A percentile compares a stretch with the other conserved stretches of the same genome.
Conservation (phyloP, 129 eudicot genomes). For the Tagetes patula region DNA sequence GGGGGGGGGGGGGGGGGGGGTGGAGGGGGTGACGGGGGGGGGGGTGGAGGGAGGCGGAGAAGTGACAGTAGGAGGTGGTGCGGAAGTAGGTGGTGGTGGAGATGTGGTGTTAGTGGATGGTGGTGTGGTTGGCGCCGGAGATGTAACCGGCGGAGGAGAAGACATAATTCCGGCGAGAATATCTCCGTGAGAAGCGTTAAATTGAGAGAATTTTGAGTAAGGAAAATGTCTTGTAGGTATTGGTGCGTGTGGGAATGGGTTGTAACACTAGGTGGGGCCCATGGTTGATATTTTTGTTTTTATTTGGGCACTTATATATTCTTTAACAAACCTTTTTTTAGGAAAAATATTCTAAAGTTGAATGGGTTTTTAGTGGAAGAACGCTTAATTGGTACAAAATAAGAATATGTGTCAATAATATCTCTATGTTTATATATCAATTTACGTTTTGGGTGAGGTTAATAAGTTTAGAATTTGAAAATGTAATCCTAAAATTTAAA, state of each 20-base stretch:
- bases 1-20: conserved; percentile 26
- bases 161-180: conserved; percentile 34
- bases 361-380: not conserved
- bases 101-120: conserved; percentile 22
- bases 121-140: conserved; percentile 28
- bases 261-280: conserved; percentile 27
- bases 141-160: conserved; percentile 33
- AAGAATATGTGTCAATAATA: not conserved
- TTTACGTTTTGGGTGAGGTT: no score
- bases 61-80: conserved; percentile 24
- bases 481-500: no score
- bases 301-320: conserved; percentile 12
- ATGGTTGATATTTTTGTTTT: conserved; percentile 23
- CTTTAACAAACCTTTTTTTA: not conserved
- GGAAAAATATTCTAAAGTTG: not conserved
- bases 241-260: conserved; percentile 17
- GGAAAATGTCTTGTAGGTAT: not conserved
- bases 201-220: conserved; percentile 13
- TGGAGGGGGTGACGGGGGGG: conserved; percentile 27
- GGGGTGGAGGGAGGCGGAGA: conserved; percentile 26
- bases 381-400: not conserved
- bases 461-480: no score
- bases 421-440: not conserved
- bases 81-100: not conserved
- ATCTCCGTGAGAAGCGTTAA: conserved; percentile 17